phyloP scores from a whole-genome alignment of 1,284 basidiomycete species.

The Cronartium quercuum region DNA sequence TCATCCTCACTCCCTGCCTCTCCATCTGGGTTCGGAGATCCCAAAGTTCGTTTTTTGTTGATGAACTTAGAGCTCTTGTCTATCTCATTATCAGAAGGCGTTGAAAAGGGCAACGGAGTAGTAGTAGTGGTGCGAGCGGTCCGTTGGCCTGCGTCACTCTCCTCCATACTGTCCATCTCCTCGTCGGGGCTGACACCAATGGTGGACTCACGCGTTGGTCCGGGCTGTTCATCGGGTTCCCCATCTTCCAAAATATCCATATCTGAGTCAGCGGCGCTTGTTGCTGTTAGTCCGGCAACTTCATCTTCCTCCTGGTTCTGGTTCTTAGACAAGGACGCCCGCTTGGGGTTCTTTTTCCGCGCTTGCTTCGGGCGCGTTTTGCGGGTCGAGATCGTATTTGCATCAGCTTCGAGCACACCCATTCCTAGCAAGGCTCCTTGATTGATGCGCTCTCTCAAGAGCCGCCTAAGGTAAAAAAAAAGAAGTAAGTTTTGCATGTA shows the following conservation, averaged over 20 bases:
- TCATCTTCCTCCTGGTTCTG: no score
- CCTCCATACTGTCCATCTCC: background rate
- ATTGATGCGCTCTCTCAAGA: conserved; percentile 8
- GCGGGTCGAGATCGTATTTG: background rate
- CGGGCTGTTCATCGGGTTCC: background rate
- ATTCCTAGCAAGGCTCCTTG: background rate
- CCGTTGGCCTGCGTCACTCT: background rate
- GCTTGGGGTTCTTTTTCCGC: background rate
- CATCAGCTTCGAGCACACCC: background rate
- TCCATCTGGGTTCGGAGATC: background rate
- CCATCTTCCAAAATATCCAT: background rate
- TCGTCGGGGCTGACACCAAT: background rate
- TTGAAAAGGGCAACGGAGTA: conserved; percentile 8
- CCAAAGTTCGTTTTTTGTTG: conserved; percentile 7
- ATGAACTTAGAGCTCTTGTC: background rate
- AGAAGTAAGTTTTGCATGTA: background rate
- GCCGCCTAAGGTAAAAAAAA: background rate
- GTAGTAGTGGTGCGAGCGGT: background rate
- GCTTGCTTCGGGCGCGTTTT: background rate
- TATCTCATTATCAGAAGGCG: background rate
- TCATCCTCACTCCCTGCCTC: conserved; percentile 10
- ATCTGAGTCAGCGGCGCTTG: background rate
- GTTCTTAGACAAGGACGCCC: no score
- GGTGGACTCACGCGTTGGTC: background rate
- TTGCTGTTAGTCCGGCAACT: background rate